phyloP scores from a whole-genome alignment of 1,284 basidiomycete genomes.

The Agroathelia rolfsii region DNA sequence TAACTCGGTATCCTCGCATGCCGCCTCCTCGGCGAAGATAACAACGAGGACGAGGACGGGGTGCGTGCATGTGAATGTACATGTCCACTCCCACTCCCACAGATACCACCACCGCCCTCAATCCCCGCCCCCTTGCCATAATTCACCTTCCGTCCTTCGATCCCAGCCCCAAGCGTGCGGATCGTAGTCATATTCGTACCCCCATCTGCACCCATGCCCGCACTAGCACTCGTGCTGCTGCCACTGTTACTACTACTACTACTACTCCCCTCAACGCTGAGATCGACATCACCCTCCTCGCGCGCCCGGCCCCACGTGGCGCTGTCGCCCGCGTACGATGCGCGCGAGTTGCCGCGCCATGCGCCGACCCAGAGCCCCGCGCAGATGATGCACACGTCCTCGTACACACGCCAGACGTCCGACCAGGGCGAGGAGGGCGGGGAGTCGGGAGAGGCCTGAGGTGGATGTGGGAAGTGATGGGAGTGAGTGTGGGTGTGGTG shows the following conservation, averaged over 20 bases:
- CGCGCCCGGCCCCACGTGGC: conserved; percentile 44
- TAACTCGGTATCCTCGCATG: no score
- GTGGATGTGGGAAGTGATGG: conserved; percentile 27
- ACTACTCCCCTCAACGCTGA: conserved; percentile 24
- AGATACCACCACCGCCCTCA: conserved; percentile 34
- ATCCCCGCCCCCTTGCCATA: conserved; percentile 25
- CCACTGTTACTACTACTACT: no score
- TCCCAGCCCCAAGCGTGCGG: conserved; percentile 11
- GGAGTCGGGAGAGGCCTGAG: conserved; percentile 16
- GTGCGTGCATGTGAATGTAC: background rate
- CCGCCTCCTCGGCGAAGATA: conserved; percentile 14
- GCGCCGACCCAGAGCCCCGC: conserved; percentile 67
- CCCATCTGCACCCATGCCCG: conserved; percentile 66
- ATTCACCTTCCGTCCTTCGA: conserved; percentile 24
- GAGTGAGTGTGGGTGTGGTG: conserved; percentile 17
- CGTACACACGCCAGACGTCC: conserved; percentile 71
- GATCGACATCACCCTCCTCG: conserved; percentile 56
- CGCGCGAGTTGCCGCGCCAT: conserved; percentile 42
- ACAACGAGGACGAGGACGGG: conserved; percentile 14
- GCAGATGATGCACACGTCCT: conserved; percentile 72
- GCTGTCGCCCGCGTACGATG: conserved; percentile 34
- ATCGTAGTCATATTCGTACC: conserved; percentile 24
- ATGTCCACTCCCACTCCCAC: conserved; percentile 26
- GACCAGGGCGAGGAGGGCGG: conserved; percentile 40
- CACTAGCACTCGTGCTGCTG: conserved; percentile 40